Percentiles rank a stretch among this genome's conserved stretches.
These are phyloP conservation scores for Apiospora arundinis DNA, from an alignment of 2,329 filamentous ascomycete genomes.

Conservation along the genomic window DNA sequence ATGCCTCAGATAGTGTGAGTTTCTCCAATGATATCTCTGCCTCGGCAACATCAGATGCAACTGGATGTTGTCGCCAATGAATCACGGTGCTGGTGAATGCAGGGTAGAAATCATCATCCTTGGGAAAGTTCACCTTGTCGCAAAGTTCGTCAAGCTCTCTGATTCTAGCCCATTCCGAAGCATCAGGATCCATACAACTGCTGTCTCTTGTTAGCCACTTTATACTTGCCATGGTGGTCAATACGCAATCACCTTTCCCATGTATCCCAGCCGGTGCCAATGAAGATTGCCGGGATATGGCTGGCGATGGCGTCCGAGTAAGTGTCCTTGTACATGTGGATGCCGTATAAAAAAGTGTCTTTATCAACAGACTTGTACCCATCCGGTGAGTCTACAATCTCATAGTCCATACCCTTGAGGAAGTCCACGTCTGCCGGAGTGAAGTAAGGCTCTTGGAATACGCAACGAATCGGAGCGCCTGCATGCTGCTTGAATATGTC, in stretches of 20 bases:
- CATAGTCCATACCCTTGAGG: conserved; percentile 60
- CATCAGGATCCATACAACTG: conserved; percentile 29
- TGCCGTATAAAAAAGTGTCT: conserved; percentile 63
- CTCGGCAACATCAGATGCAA: background rate
- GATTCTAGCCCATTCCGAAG: conserved; percentile 37
- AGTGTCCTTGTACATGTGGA: conserved; percentile 63
- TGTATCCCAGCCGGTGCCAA: conserved; percentile 60
- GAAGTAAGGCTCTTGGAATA: conserved; percentile 63
- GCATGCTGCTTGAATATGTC: conserved; percentile 42
- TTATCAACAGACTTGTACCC: conserved; percentile 58
- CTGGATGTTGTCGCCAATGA: conserved; percentile 42
- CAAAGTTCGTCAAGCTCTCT: conserved; percentile 42
- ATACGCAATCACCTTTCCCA: conserved; percentile 55
- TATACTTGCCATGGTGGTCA: background rate
- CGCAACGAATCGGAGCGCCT: conserved; percentile 46
- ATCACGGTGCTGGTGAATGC: conserved; percentile 50
- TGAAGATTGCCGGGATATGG: conserved; percentile 57
- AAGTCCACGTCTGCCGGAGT: conserved; percentile 56
- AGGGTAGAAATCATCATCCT: conserved; percentile 42
- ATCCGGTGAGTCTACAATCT: conserved; percentile 55
- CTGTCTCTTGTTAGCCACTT: conserved; percentile 18
- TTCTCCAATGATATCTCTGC: background rate
- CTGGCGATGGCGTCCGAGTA: conserved; percentile 58
- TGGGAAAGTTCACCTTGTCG: conserved; percentile 43
- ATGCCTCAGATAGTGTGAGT: conserved; percentile 15